Conservation (phyloP, 2,329 filamentous ascomycete genomes). For the Aspergillus bombycis region DNA sequence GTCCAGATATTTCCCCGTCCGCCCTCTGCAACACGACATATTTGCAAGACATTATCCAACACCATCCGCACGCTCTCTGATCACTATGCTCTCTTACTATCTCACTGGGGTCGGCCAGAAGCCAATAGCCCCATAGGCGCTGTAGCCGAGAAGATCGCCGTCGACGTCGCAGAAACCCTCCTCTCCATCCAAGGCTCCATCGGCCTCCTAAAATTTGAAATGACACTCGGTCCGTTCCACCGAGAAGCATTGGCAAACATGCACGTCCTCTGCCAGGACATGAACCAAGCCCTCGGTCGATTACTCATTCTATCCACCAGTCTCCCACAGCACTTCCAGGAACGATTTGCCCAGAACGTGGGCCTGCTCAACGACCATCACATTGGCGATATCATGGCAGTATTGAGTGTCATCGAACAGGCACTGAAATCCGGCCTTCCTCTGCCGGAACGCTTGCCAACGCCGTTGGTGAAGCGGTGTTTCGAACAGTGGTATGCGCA, state of each 20-base stretch:
- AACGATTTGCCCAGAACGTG: constrained; percentile 3
- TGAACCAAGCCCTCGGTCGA: constrained; percentile 10
- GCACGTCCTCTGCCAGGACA: constrained; percentile 4
- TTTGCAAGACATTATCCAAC: constrained; percentile 12
- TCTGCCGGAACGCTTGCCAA: constrained; percentile 7
- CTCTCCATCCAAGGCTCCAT: constrained; percentile 7
- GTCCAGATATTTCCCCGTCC: constrained; percentile 13
- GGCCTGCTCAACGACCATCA: constrained; percentile 5
- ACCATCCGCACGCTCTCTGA: constrained; percentile 11
- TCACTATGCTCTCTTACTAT: constrained; percentile 12
- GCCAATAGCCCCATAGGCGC: neutral
- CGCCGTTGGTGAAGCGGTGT: constrained; percentile 9
- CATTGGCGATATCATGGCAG: constrained; percentile 13
- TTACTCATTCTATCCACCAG: constrained; percentile 4
- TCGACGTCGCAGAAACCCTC: constrained; percentile 6
- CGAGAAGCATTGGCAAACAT: neutral
- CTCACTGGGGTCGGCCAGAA: constrained; percentile 5
- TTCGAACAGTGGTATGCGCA: constrained; percentile 7
- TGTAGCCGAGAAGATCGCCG: constrained; percentile 7
- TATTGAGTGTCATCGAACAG: constrained; percentile 9
- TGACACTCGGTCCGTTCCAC: constrained; percentile 10
- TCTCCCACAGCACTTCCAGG: constrained; percentile 8
- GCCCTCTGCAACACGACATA: constrained; percentile 10
- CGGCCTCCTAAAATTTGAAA: constrained; percentile 6
- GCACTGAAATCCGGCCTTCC: constrained; percentile 7